Conservation (phyloP, 2,329 filamentous ascomycete genomes). For the Fusarium nygamai region DNA sequence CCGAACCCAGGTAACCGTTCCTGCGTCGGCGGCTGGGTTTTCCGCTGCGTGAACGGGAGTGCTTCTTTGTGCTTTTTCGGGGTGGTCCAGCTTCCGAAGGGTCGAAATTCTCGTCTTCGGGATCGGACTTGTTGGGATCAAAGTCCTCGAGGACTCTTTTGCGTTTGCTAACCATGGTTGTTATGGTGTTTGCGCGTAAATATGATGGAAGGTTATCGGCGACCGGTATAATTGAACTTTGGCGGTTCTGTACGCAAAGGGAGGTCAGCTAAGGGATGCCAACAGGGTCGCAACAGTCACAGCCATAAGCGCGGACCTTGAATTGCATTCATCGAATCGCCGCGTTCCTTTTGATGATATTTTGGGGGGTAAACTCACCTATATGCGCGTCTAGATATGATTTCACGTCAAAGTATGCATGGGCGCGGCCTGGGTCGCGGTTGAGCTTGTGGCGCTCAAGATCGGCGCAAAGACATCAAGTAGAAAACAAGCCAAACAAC, state of each 20-base stretch:
- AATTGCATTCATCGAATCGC: not conserved
- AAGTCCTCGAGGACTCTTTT: constrained; percentile 69
- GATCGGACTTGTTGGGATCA: constrained; percentile 73
- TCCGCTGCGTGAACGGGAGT: constrained; percentile 51
- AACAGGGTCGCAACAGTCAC: not conserved
- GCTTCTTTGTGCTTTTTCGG: constrained; percentile 54
- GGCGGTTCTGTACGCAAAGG: constrained; percentile 22
- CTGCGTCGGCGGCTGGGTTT: constrained; percentile 50
- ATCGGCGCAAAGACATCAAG: constrained; percentile 29
- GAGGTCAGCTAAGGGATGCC: constrained; percentile 31
- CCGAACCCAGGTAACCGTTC: constrained; percentile 65
- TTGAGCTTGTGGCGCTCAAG: constrained; percentile 35
- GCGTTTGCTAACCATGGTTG: constrained; percentile 57
- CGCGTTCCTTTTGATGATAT: not conserved
- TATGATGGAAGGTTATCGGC: constrained; percentile 4
- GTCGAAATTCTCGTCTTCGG: constrained; percentile 73
- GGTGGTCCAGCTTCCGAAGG: constrained; percentile 58
- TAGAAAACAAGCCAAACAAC: not conserved
- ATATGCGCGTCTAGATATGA: constrained; percentile 36
- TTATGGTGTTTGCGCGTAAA: not conserved
- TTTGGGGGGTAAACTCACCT: constrained; percentile 31
- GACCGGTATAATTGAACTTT: constrained; percentile 24
- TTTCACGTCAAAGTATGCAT: constrained; percentile 42
- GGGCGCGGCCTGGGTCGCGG: constrained; percentile 38
- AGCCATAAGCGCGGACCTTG: not conserved